phyloP scores from a whole-genome alignment of 2,329 filamentous ascomycete genomes.

The Xylaria sp. region DNA sequence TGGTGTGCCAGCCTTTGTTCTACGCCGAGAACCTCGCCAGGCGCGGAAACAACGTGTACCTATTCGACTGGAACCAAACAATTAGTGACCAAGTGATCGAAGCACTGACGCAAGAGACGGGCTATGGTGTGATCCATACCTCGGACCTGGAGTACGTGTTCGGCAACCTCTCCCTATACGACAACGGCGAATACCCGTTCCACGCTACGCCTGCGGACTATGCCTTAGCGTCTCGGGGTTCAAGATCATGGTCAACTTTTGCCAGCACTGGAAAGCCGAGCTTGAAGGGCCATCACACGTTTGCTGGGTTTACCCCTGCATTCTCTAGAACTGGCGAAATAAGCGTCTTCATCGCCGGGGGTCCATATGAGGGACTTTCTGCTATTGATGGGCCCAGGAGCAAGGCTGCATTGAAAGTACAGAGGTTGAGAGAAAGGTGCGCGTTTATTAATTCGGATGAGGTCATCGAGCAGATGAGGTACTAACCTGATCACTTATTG shows the following conservation, averaged over 20 bases:
- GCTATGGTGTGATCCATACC: slow-evolving; percentile 55
- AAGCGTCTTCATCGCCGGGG: slow-evolving; percentile 52
- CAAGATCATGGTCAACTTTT: slow-evolving; percentile 55
- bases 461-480: slow-evolving; percentile 48
- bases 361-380: slow-evolving; percentile 50
- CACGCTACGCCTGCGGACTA: slow-evolving; percentile 48
- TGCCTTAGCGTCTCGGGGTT: slow-evolving; percentile 46
- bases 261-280: slow-evolving; percentile 47
- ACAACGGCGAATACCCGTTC: slow-evolving; percentile 44
- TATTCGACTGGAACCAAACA: slow-evolving; percentile 61
- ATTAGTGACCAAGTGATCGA: slow-evolving; percentile 53
- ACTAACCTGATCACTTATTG: neutral
- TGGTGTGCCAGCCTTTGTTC: slow-evolving; percentile 27
- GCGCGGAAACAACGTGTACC: slow-evolving; percentile 49
- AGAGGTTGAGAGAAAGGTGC: slow-evolving; percentile 54
- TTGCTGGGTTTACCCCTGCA: slow-evolving; percentile 49
- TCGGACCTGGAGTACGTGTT: slow-evolving; percentile 60
- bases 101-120: slow-evolving; percentile 41
- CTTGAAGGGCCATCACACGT: slow-evolving; percentile 42
- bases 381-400: slow-evolving; percentile 44
- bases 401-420: slow-evolving; percentile 43
- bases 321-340: slow-evolving; percentile 39
- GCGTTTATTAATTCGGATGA: slow-evolving; percentile 51
- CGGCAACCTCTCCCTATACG: slow-evolving; percentile 52
- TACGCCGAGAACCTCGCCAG: slow-evolving; percentile 32